Conservation (phyloP, 345 rosid genomes). For the Populus alba region DNA sequence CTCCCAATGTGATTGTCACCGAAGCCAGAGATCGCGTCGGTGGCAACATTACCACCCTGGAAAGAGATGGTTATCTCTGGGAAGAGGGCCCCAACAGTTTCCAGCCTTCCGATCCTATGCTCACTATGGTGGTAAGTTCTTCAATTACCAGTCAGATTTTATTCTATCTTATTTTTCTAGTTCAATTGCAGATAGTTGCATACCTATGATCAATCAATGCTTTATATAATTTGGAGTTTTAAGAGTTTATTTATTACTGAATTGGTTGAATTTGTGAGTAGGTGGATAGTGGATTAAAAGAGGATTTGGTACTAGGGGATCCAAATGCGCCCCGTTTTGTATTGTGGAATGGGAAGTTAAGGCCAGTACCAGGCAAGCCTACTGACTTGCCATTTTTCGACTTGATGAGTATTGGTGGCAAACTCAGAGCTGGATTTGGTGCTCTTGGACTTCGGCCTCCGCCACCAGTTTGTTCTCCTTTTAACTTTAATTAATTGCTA, state of each 20-base stretch:
- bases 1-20: conserved; percentile 72
- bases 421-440: conserved; percentile 83
- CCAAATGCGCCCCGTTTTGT: conserved; percentile 89
- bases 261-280: conserved; percentile 20
- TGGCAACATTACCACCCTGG: conserved; percentile 78
- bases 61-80: conserved; percentile 86
- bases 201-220: background rate
- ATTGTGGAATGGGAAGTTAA: conserved; percentile 77
- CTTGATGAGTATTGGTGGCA: conserved; percentile 87
- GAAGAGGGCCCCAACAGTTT: conserved; percentile 97
- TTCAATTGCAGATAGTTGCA: background rate
- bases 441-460: conserved; percentile 85
- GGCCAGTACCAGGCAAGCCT: conserved; percentile 83
- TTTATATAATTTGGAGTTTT: background rate
- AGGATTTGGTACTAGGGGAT: conserved; percentile 90
- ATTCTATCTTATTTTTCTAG: background rate
- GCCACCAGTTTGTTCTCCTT: conserved; percentile 73
- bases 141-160: background rate
- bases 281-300: conserved; percentile 87
- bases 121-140: conserved; percentile 70
- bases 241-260: background rate
- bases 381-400: conserved; percentile 72
- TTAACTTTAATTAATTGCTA: background rate
- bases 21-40: conserved; percentile 85
- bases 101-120: conserved; percentile 94